phyloP scores from a whole-genome alignment of 2,329 filamentous ascomycete species.

The Neopestalotiopsis sp. region DNA sequence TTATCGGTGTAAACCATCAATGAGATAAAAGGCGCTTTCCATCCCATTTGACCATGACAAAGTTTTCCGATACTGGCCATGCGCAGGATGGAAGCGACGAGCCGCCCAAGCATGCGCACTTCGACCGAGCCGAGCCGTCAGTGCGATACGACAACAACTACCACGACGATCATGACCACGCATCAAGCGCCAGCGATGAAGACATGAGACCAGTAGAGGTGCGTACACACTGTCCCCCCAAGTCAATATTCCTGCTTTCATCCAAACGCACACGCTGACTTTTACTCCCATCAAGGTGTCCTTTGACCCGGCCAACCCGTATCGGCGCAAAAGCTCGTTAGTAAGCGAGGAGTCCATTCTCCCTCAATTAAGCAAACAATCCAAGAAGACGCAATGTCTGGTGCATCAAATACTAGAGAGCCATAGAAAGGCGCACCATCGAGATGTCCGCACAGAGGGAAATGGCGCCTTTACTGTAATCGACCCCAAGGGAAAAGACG shows the following conservation, averaged over 20 bases:
- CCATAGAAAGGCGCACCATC: conserved; percentile 45
- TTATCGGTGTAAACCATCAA: neutral
- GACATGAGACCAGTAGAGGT: conserved; percentile 59
- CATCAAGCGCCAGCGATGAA: conserved; percentile 55
- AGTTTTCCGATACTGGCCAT: conserved; percentile 17
- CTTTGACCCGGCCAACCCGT: conserved; percentile 64
- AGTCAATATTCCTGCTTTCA: neutral
- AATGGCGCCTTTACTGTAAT: conserved; percentile 34
- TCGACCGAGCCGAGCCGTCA: conserved; percentile 23
- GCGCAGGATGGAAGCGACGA: conserved; percentile 25
- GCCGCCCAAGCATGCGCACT: conserved; percentile 33
- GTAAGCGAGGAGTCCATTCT: conserved; percentile 53
- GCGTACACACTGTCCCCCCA: conserved; percentile 21
- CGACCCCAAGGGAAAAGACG: conserved; percentile 40
- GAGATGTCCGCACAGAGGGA: conserved; percentile 31
- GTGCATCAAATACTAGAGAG: conserved; percentile 69
- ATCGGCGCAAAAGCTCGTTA: conserved; percentile 70
- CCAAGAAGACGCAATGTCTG: conserved; percentile 61
- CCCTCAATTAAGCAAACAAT: conserved; percentile 39
- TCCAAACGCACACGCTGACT: conserved; percentile 4
- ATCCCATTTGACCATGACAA: conserved; percentile 22
- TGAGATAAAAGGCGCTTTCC: neutral
- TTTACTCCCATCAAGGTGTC: conserved; percentile 51
- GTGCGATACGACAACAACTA: neutral
- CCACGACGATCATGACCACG: conserved; percentile 42